Evolutionary conservation across 2,329 filamentous ascomycete genomes (phyloP).

Genomic region (Stemphylium lycopersici): DNA sequence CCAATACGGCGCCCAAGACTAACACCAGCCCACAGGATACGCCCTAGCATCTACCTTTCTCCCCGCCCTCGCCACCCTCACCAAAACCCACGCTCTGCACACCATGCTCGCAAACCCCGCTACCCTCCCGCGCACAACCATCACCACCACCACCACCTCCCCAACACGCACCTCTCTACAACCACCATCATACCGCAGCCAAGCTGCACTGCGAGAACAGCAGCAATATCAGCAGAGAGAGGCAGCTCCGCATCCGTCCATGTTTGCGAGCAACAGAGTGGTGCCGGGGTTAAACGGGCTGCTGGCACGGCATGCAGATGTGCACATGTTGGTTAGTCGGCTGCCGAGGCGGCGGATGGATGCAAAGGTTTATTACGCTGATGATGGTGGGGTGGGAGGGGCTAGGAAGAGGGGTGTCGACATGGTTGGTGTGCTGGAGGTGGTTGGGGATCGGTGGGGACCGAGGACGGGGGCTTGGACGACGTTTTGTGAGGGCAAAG

Average conservation of each 20-base stretch:
- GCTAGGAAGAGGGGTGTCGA: constrained; percentile 23
- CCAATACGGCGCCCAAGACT: constrained; percentile 18
- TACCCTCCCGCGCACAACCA: constrained; percentile 13
- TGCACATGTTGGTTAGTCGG: constrained; percentile 50
- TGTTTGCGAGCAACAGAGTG: constrained; percentile 48
- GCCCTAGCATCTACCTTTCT: constrained; percentile 51
- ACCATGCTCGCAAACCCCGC: constrained; percentile 50
- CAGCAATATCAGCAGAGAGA: constrained; percentile 12
- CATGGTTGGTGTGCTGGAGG: constrained; percentile 51
- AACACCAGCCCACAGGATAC: constrained; percentile 40
- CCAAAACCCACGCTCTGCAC: constrained; percentile 45
- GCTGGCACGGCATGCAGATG: constrained; percentile 47
- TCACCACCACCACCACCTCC: neutral
- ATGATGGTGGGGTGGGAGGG: constrained; percentile 12
- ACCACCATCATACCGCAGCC: neutral
- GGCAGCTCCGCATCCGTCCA: constrained; percentile 40
- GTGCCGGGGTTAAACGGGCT: constrained; percentile 49
- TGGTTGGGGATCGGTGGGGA: constrained; percentile 51
- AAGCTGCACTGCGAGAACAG: neutral
- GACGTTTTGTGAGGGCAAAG: constrained; percentile 15
- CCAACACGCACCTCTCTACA: constrained; percentile 2
- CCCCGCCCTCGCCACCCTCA: constrained; percentile 49
- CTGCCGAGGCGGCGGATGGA: constrained; percentile 46
- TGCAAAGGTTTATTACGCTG: constrained; percentile 40
- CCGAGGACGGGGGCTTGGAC: constrained; percentile 50